These are phyloP conservation scores for Flagelloscypha sp. DNA, from an alignment of 768 basidiomycete genomes.

Conservation along the genomic window DNA sequence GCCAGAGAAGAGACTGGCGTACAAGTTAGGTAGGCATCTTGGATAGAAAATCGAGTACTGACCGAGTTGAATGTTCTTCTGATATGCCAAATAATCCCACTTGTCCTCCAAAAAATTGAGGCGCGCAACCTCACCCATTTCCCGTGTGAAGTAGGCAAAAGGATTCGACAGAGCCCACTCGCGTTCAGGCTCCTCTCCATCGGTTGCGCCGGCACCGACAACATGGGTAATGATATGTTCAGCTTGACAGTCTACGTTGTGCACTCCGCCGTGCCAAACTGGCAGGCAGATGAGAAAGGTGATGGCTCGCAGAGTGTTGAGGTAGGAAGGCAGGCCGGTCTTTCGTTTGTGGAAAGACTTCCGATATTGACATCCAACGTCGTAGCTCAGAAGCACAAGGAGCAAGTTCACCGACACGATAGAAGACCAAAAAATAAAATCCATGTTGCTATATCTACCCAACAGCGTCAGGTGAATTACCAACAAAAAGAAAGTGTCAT, in stretches of 20 bases:
- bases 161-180: conserved; percentile 22
- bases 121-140: conserved; percentile 27
- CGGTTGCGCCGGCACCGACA: conserved; percentile 19
- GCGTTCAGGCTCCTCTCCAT: conserved; percentile 27
- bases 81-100: conserved; percentile 21
- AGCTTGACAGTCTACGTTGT: conserved; percentile 16
- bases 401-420: conserved; percentile 3
- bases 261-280: conserved; percentile 22
- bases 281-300: conserved; percentile 18
- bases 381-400: conserved; percentile 22
- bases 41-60: too few relatives aligned
- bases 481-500: conserved; percentile 1
- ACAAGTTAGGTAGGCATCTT: too few relatives aligned
- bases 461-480: conserved; percentile 1
- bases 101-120: conserved; percentile 19
- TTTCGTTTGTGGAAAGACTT: conserved; percentile 13
- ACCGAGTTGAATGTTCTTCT: conserved; percentile 18
- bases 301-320: conserved; percentile 1
- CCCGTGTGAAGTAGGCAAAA: conserved; percentile 19
- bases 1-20: too few relatives aligned
- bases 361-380: conserved; percentile 26
- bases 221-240: conserved; percentile 16
- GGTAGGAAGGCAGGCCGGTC: conserved; percentile 9
- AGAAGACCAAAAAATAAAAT: conserved; percentile 22
- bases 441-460: conserved; percentile 27